Percentiles rank a stretch among this genome's conserved stretches.
Conservation (phyloP, 768 basidiomycete species). For the Trametes gibbosa region DNA sequence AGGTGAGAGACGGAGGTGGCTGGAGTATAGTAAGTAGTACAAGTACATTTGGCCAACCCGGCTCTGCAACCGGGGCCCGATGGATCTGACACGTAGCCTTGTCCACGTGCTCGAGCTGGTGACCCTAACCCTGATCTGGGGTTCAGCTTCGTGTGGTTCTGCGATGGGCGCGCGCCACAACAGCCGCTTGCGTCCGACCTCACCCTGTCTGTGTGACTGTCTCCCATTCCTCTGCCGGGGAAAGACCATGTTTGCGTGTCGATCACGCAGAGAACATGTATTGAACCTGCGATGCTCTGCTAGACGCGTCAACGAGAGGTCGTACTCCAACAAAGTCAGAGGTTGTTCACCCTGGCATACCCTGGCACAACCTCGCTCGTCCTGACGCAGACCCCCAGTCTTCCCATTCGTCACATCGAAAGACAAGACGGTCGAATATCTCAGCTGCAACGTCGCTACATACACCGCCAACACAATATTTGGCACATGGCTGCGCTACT, state of each 20-base stretch:
- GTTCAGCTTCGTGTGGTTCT: not conserved
- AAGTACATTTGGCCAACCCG: no score
- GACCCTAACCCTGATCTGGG: slow-evolving; percentile 8
- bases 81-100: slow-evolving; percentile 17
- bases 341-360: slow-evolving; percentile 25
- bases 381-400: slow-evolving; percentile 38
- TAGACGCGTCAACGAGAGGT: not conserved
- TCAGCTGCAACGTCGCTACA: slow-evolving; percentile 26
- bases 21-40: not conserved
- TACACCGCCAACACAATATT: slow-evolving; percentile 26
- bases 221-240: not conserved
- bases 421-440: slow-evolving; percentile 22
- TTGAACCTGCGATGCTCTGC: not conserved
- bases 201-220: no score
- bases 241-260: slow-evolving; percentile 5
- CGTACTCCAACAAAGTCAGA: slow-evolving; percentile 40
- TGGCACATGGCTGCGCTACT: slow-evolving; percentile 34
- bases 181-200: not conserved
- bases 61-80: not conserved
- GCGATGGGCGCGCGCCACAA: not conserved
- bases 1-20: not conserved
- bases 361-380: no score
- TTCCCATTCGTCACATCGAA: slow-evolving; percentile 50
- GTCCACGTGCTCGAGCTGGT: not conserved
- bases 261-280: not conserved